Evolutionary conservation across 805 yeast genomes (phyloP).

Genomic region (Monosporozyma solicola): DNA sequence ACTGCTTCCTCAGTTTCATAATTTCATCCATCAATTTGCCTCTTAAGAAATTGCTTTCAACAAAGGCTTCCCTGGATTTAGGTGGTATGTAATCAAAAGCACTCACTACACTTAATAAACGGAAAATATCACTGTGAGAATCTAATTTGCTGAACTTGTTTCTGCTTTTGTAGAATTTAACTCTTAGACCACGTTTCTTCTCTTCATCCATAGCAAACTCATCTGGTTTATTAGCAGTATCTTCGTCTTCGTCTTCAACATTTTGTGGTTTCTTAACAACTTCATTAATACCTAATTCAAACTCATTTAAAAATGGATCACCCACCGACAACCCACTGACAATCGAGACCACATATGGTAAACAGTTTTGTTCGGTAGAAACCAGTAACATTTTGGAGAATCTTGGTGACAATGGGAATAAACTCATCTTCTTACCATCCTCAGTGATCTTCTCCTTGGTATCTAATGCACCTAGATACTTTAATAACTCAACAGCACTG

Average conservation of each 20-base stretch:
- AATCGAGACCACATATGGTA: constrained; percentile 82
- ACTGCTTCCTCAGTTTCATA: constrained; percentile 67
- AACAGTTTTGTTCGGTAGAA: constrained; percentile 78
- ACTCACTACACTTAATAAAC: constrained; percentile 71
- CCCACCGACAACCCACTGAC: constrained; percentile 92
- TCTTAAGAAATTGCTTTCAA: constrained; percentile 57
- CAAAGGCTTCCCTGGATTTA: constrained; percentile 39
- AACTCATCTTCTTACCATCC: constrained; percentile 76
- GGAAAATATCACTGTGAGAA: constrained; percentile 63
- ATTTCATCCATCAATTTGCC: constrained; percentile 82
- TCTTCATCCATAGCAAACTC: constrained; percentile 27
- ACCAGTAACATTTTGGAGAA: constrained; percentile 83
- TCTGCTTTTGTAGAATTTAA: constrained; percentile 50
- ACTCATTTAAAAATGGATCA: constrained; percentile 73
- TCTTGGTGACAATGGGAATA: constrained; percentile 89
- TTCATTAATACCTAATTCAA: constrained; percentile 53
- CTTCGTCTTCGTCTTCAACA: constrained; percentile 18
- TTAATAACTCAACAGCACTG: constrained; percentile 59
- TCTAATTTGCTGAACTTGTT: constrained; percentile 60
- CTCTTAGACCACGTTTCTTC: constrained; percentile 35
- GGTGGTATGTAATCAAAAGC: constrained; percentile 70
- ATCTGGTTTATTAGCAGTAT: constrained; percentile 23
- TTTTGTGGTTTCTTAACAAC: neutral
- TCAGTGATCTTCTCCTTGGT: constrained; percentile 52
- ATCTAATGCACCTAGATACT: constrained; percentile 68